Base-by-base conservation (phyloP, 306 rosid species). In the Crotalaria pallida region DNA sequence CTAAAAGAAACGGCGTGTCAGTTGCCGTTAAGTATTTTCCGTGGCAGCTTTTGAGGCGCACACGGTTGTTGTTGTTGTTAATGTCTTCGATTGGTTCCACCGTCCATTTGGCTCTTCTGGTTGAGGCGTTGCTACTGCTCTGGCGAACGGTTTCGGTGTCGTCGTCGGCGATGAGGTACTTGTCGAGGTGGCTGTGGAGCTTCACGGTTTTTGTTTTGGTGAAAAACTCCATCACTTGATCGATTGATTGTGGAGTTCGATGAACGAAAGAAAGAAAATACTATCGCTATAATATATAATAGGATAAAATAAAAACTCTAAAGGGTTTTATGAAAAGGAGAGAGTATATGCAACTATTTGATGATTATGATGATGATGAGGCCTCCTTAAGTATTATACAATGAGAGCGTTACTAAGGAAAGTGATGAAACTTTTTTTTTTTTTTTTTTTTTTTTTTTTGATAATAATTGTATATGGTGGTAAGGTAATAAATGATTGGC, bases 131-230 rank as follows among this genome's bases (percentile, higher is more conserved):
- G 41, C 48, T 85, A 0, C 90, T 77, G 82, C 87, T 88, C 82
- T 90, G 98, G 10, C 87, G 88, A 12, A 90, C 78, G 17, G 71
- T 78, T 15, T 74, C 64, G 4, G 21, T 21, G 65, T 88, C 81
- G 24, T 79, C 82, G 64, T 75, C 92, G 31, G 96, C 92, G 10
- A 80, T 64, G 0, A 93, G 78, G 60, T 84, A 90, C 78, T 93
- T 93, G 59, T 84, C 88, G 0, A 84, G 80, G 80, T 90, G 96
- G 81, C 92, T 84, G 1, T 87, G 88, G 10, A 93, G 88, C 65
- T 75, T 85, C 9, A 90, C 88, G 0, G 80, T 82, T 44, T 64
- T 83, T 15, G 80, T 43, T 76, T 85, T 84, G 36, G 7, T 67
- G 81, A 93, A 90, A 12, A 77, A 67, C 67, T 93, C 98, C 98